Evolutionary conservation across 2,329 filamentous ascomycete genomes (phyloP).

Genomic region (Thyridium curvatum): DNA sequence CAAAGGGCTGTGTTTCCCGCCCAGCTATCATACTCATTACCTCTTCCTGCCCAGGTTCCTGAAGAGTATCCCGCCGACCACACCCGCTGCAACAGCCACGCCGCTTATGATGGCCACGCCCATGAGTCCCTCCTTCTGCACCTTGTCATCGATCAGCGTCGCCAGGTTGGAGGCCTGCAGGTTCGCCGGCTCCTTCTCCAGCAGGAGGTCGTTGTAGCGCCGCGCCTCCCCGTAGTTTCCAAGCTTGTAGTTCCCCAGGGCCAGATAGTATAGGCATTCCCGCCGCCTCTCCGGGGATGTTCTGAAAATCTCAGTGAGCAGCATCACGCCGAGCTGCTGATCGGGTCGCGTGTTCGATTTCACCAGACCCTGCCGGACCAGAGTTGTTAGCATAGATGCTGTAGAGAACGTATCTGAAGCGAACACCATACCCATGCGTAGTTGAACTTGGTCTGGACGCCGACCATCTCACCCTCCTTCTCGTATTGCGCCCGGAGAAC

Average conservation of each 20-base stretch:
- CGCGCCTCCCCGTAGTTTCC: conserved; percentile 95
- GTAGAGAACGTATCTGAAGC: background rate
- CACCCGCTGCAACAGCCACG: conserved; percentile 85
- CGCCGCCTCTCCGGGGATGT: conserved; percentile 85
- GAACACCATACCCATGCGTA: conserved; percentile 77
- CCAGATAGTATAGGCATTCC: conserved; percentile 97
- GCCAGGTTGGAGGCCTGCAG: conserved; percentile 84
- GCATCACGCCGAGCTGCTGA: conserved; percentile 88
- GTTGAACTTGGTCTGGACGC: conserved; percentile 98
- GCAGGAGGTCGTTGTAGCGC: conserved; percentile 85
- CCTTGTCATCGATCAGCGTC: conserved; percentile 88
- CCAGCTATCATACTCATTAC: conserved; percentile 17
- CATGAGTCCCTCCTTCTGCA: conserved; percentile 87
- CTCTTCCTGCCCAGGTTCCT: conserved; percentile 63
- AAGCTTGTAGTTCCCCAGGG: conserved; percentile 95
- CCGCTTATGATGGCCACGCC: conserved; percentile 94
- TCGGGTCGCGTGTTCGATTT: conserved; percentile 81
- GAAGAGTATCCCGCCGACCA: conserved; percentile 82
- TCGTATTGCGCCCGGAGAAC: conserved; percentile 93
- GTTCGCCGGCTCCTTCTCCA: conserved; percentile 88
- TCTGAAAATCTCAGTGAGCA: conserved; percentile 95
- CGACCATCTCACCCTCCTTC: conserved; percentile 94
- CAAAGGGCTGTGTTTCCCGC: too few species aligned
- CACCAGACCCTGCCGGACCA: conserved; percentile 69
- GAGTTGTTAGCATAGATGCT: conserved; percentile 1